These are phyloP conservation scores for Debaryomycetaceae sp. DNA, from an alignment of 1,139 yeast species.

Conservation along the genomic window DNA sequence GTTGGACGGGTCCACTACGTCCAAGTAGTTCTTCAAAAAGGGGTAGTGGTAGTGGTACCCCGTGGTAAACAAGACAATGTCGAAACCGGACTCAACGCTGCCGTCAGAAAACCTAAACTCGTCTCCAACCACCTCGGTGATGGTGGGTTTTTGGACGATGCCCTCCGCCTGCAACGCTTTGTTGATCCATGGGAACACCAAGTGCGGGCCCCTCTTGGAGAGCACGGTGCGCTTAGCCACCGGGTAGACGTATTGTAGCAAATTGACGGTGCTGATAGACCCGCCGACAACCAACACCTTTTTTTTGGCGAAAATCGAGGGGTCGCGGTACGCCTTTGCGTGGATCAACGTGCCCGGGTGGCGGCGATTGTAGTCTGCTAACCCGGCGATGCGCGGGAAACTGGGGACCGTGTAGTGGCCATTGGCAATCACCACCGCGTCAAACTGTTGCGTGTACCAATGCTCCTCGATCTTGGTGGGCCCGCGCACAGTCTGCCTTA, in stretches of 20 bases:
- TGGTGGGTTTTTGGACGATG: slow-evolving; percentile 25
- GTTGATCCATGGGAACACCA: slow-evolving; percentile 28
- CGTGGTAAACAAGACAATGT: slow-evolving; percentile 29
- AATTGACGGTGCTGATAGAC: slow-evolving; percentile 46
- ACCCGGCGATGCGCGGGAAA: slow-evolving; percentile 48
- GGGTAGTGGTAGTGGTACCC: slow-evolving; percentile 38
- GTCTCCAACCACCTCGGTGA: slow-evolving; percentile 21
- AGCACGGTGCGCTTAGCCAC: slow-evolving; percentile 33
- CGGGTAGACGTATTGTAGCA: slow-evolving; percentile 47
- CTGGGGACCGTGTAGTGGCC: slow-evolving; percentile 54
- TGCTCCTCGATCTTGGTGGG: slow-evolving; percentile 18
- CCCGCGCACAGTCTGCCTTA: slow-evolving; percentile 20
- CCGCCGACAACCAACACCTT: slow-evolving; percentile 49
- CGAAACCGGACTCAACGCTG: slow-evolving; percentile 18
- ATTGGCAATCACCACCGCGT: slow-evolving; percentile 48
- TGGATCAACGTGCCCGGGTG: slow-evolving; percentile 51
- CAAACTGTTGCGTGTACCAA: slow-evolving; percentile 43
- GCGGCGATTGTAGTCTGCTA: slow-evolving; percentile 41
- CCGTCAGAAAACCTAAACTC: slow-evolving; percentile 30
- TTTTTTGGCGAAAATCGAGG: slow-evolving; percentile 40
- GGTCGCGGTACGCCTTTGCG: slow-evolving; percentile 53
- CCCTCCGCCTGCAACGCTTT: slow-evolving; percentile 36
- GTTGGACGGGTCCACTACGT: slow-evolving; percentile 22
- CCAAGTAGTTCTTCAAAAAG: slow-evolving; percentile 19
- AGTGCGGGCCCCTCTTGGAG: slow-evolving; percentile 31